Evolutionary conservation across 805 yeast genomes (phyloP), one percentile per base, ranked within the genome.

Genomic region (Ogataea paraovalis): DNA sequence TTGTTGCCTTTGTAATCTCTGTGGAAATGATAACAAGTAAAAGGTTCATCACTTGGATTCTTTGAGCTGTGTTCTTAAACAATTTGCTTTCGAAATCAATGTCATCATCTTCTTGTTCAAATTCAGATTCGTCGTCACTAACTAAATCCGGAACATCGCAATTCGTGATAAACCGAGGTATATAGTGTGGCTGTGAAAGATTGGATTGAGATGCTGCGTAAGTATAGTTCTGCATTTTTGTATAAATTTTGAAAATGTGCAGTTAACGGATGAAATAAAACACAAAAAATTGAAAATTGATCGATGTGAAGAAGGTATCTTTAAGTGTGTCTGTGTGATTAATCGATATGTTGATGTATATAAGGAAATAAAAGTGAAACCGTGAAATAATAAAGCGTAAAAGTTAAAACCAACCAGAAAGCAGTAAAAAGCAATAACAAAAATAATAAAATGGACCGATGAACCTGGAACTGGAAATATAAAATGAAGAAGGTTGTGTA

Each of bases 101-200:
- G 14, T 7, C 13, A 8, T 42, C 45, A 5, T 22, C 18, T 3
- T 44, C 46, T 13, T 18, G n/a, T 18, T 45, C 47, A 25, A 27
- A 8, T 4, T 40, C 47, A 16, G 43, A 33, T 2, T 27, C 41
- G 13, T 38, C 16, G 16, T 51, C 55, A n/a, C 43, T 25, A 18
- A 47, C 25, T 32, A 52, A 38, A 33, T 52, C 55, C 9, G 55
- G 55, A 34, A 49, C 30, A 38, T 40, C 39, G 10, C 20, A 18
- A 10, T 19, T 18, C 18, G 42, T n/a, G 22, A 13, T 10, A 13
- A 22, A 39, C 10, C 28, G 27, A 22, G 27, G 27, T 2, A 39
- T n/a, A 9, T n/a, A 13, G 14, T 16, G 22, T 22, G 41, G n/a
- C 22, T 39, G 41, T 13, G 41, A 14, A 7, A 23, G 22, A 13